A percentile compares a stretch with the other conserved stretches of the same genome.
phyloP scores from a whole-genome alignment of 768 basidiomycete species.

The Kwoniella botswanensis region DNA sequence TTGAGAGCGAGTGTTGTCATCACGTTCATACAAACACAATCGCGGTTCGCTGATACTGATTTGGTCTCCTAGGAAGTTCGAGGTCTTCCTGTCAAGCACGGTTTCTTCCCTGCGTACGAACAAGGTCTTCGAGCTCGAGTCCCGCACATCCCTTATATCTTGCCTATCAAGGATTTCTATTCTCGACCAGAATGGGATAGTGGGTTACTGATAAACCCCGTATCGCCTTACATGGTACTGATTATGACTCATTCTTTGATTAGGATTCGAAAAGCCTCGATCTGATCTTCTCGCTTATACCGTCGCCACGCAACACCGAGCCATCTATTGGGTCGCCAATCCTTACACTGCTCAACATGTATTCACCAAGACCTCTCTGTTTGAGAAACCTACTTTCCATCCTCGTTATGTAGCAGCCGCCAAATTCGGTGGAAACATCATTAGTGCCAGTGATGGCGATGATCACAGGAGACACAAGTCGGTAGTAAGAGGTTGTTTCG shows the following conservation, averaged over 20 bases:
- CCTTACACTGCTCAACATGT: constrained; percentile 22
- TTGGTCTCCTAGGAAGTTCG: constrained; percentile 41
- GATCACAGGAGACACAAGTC: constrained; percentile 36
- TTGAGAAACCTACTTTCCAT: constrained; percentile 25
- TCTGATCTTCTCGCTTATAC: constrained; percentile 38
- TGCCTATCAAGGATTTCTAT: constrained; percentile 28
- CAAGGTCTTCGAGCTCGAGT: constrained; percentile 29
- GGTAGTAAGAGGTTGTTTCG: constrained; percentile 40
- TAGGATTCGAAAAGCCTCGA: constrained; percentile 35
- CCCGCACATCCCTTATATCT: constrained; percentile 39
- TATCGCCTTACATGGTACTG: background rate
- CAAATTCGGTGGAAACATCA: constrained; percentile 37
- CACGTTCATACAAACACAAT: background rate
- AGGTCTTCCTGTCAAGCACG: constrained; percentile 32
- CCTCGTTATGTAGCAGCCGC: constrained; percentile 29
- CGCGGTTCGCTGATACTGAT: background rate
- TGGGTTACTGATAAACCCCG: background rate
- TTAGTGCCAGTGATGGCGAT: constrained; percentile 23
- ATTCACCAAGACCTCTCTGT: constrained; percentile 13
- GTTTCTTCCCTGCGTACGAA: constrained; percentile 32
- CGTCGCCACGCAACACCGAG: constrained; percentile 22
- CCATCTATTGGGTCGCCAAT: constrained; percentile 32
- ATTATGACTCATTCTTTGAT: background rate
- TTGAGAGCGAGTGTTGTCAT: constrained; percentile 6
- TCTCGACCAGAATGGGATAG: constrained; percentile 13